These are phyloP conservation scores for Cystobasidiopsis lactophilus DNA, from an alignment of 768 basidiomycete genomes.

Conservation along the genomic window DNA sequence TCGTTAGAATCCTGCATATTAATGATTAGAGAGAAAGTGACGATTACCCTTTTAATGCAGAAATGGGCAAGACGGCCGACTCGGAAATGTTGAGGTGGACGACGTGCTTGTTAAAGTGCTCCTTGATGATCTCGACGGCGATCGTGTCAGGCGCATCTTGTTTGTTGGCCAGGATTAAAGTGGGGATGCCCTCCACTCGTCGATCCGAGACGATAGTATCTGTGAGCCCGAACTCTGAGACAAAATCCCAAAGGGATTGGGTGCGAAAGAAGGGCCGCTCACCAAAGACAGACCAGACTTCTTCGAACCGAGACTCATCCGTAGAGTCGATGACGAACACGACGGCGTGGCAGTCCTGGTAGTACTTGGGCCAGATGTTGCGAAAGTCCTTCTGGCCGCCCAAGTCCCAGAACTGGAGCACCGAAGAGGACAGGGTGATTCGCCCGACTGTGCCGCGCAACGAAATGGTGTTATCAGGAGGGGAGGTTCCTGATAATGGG, in stretches of 20 bases:
- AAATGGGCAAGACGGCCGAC: conserved; percentile 49
- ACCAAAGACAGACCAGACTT: conserved; percentile 98
- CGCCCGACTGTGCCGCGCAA: conserved; percentile 45
- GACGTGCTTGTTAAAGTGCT: conserved; percentile 21
- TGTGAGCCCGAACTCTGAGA: conserved; percentile 3
- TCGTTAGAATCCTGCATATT: neutral
- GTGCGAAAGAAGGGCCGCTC: conserved; percentile 21
- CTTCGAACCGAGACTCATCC: conserved; percentile 49
- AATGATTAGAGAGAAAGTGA: no score
- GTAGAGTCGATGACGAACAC: conserved; percentile 86
- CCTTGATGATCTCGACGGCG: conserved; percentile 58
- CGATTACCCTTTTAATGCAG: conserved; percentile 67
- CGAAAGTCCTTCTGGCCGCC: conserved; percentile 87
- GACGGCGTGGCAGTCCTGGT: conserved; percentile 90
- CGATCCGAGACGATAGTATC: conserved; percentile 68
- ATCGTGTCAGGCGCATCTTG: conserved; percentile 64
- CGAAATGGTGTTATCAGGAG: neutral
- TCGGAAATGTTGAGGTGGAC: conserved; percentile 20
- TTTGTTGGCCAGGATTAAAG: conserved; percentile 86
- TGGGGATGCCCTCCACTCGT: conserved; percentile 68
- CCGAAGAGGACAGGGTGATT: conserved; percentile 75
- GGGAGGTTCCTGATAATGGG: neutral
- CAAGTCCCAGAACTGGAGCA: conserved; percentile 90
- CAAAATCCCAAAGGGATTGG: neutral
- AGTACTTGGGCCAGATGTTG: conserved; percentile 83